A percentile compares a stretch with the other conserved stretches of the same genome.
Evolutionary conservation across 371 early-diverging fungal genomes (phyloP).

Genomic region (Mortierella sp.): DNA sequence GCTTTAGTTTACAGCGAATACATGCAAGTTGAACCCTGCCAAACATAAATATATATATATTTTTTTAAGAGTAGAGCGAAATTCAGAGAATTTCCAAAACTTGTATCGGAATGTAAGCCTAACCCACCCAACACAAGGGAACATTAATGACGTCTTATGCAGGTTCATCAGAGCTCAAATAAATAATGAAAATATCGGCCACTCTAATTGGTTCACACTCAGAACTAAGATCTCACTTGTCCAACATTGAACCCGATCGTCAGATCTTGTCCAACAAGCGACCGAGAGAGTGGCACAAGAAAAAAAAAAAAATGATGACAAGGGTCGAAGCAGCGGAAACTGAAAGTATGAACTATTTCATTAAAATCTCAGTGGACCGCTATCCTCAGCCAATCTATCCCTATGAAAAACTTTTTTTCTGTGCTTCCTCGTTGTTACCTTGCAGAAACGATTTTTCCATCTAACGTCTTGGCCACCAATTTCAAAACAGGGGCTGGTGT

Average conservation of each 20-base stretch:
- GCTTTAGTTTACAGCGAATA: no score
- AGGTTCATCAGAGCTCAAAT: background rate
- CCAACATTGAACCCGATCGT: background rate
- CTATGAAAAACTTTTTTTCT: background rate
- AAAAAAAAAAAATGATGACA: background rate
- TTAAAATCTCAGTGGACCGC: no score
- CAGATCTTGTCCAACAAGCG: background rate
- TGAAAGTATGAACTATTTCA: no score
- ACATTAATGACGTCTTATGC: background rate
- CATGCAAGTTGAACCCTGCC: no score
- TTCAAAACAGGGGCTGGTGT: conserved; percentile 62
- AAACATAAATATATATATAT: no score
- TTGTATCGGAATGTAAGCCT: no score
- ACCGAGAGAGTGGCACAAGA: background rate
- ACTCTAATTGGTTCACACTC: background rate
- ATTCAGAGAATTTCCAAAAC: no score
- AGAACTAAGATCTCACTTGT: background rate
- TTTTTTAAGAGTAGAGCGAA: no score
- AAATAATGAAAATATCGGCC: background rate
- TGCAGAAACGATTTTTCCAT: conserved; percentile 24
- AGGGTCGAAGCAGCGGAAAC: no score
- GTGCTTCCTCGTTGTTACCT: conserved; percentile 21
- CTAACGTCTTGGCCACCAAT: conserved; percentile 26
- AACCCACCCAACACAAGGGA: no score
- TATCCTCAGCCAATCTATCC: no score